A percentile compares a stretch with the other conserved stretches of the same genome.
phyloP scores from a whole-genome alignment of 768 basidiomycete species.

The Gymnopilus dilepis region DNA sequence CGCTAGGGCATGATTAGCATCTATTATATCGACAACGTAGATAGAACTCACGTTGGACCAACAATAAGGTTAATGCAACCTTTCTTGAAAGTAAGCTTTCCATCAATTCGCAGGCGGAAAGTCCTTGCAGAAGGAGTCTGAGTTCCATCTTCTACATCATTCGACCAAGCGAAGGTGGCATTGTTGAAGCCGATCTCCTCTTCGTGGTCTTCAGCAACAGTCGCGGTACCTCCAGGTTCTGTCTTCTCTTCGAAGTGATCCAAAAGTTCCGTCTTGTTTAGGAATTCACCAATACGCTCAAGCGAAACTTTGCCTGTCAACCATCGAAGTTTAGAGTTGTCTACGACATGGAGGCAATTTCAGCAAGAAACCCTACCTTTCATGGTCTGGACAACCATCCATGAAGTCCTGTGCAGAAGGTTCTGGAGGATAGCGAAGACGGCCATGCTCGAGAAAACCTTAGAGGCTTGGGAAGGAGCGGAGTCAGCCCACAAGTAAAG shows the following conservation, averaged over 20 bases:
- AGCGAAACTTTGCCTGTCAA: constrained; percentile 59
- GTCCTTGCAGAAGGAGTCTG: constrained; percentile 50
- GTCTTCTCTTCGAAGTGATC: constrained; percentile 31
- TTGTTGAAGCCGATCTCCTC: constrained; percentile 54
- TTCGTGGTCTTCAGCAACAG: constrained; percentile 4
- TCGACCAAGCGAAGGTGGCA: constrained; percentile 62
- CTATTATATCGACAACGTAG: background rate
- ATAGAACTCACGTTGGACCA: constrained; percentile 49
- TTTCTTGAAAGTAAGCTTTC: constrained; percentile 58
- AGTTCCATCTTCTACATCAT: constrained; percentile 31
- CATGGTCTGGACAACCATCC: constrained; percentile 21
- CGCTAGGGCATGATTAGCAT: constrained; percentile 23
- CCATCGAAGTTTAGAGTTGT: background rate
- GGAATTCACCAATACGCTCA: constrained; percentile 52
- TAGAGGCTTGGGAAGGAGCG: constrained; percentile 47
- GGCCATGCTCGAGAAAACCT: constrained; percentile 58
- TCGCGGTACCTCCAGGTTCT: background rate
- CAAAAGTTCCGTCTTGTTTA: constrained; percentile 56
- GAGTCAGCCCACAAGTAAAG: background rate
- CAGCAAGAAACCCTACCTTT: constrained; percentile 31
- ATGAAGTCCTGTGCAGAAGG: constrained; percentile 22
- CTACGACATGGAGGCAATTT: background rate
- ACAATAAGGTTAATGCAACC: constrained; percentile 62
- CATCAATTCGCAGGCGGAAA: constrained; percentile 59
- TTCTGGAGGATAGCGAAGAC: constrained; percentile 58